Base-by-base conservation (phyloP, 495 filamentous ascomycete genomes). In the Annulohypoxylon moriforme region DNA sequence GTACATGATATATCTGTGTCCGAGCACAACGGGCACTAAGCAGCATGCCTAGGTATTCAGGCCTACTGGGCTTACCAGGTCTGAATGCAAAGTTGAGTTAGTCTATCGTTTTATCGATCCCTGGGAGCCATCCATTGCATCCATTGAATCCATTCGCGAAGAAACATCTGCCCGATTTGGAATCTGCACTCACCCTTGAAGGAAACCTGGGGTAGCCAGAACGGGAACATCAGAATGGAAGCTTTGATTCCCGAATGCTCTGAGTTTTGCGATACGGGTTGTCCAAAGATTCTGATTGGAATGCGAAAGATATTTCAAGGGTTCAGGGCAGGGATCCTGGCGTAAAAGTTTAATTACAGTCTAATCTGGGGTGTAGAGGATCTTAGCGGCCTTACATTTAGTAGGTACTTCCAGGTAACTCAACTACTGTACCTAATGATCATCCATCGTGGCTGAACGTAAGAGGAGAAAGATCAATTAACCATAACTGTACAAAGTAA, bases 141-240 rank as follows among this genome's bases (percentile, higher is more conserved):
- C 11, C 47, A 53, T 34, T 10, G 22, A 40, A 46, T 11, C 22
- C 14, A 31, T 38, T 18, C 9, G 31, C 22, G 24, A 29, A 22
- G 57, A 62, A 57, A 67, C 34, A 55, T 18, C n/a, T 52, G 14
- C 65, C 61, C 53, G 64, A 73, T 73, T 69, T 62, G 61, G 71
- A 29, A 73, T 68, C 65, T 69, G 66, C 66, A 65, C 13, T 64
- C 55, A 65, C 20, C 64, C 55, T 57, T 52, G 33, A 58, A 34
- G 38, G 59, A 73, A 73, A 73, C 61, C 71, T 73, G 71, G 71
- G 71, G 71, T 60, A 73, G 36, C 55, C 38, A 65, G 42, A 52
- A 61, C 29, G 55, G 53, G 59, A 40, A 44, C 40, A 44, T 42
- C 25, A 36, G 58, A 53, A 56, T 60, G 55, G 60, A 14, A 72